These are phyloP conservation scores for Annulohypoxylon bovei DNA, from an alignment of 495 filamentous ascomycete genomes.

Conservation along the genomic window DNA sequence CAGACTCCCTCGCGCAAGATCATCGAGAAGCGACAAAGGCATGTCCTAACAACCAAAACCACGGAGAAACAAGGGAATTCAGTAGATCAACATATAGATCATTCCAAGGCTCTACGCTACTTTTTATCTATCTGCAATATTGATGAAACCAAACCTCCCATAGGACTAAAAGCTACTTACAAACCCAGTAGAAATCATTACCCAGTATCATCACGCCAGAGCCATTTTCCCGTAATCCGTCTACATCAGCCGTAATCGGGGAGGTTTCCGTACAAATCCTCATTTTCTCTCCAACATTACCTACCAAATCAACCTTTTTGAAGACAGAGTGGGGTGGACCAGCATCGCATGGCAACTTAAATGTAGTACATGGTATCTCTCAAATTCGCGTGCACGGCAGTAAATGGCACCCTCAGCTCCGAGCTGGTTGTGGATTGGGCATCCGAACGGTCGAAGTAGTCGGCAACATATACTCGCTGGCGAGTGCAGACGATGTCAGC, in stretches of 20 bases:
- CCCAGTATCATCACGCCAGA: not conserved
- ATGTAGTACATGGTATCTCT: slow-evolving; percentile 82
- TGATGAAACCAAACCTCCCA: not conserved
- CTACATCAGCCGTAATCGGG: not conserved
- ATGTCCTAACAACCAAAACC: too few relatives aligned
- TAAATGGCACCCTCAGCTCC: slow-evolving; percentile 27
- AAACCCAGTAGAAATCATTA: not conserved
- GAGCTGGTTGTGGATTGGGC: slow-evolving; percentile 42
- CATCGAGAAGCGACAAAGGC: not conserved
- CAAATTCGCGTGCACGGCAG: slow-evolving; percentile 60
- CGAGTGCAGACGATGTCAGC: slow-evolving; percentile 80
- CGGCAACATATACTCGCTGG: slow-evolving; percentile 70
- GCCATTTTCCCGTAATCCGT: too few relatives aligned
- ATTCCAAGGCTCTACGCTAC: not conserved
- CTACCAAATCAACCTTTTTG: not conserved
- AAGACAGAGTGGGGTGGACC: not conserved
- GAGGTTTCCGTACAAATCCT: not conserved
- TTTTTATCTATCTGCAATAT: not conserved
- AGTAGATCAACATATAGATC: not conserved
- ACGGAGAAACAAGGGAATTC: too few relatives aligned
- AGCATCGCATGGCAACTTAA: slow-evolving; percentile 43
- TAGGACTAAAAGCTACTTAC: not conserved
- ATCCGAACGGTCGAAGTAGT: slow-evolving; percentile 62
- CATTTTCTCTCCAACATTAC: not conserved
- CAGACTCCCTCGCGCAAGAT: not conserved